Evolutionary conservation across 441 rosid species (phyloP).

Genomic region (Arabidopsis hybrid): DNA sequence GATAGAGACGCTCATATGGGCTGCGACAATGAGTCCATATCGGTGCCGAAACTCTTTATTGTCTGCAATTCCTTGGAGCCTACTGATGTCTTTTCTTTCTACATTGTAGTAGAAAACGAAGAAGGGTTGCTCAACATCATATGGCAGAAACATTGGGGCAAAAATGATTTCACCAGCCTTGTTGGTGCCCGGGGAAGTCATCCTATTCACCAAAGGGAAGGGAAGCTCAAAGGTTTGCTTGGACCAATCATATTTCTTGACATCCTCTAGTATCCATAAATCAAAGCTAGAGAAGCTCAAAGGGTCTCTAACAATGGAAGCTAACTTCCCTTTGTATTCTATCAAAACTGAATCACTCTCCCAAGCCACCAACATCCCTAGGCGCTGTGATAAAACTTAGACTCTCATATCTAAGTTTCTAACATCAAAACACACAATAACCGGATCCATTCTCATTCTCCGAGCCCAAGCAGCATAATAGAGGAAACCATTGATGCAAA

Average conservation of each 20-base stretch:
- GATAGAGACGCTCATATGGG: too few species aligned
- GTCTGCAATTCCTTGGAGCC: too few species aligned
- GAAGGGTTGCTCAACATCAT: neutral
- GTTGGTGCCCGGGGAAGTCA: neutral
- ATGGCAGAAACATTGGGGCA: neutral
- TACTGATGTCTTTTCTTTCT: too few species aligned
- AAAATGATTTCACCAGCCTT: neutral
- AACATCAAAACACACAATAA: neutral
- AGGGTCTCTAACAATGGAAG: neutral
- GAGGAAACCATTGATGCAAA: neutral
- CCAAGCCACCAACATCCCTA: neutral
- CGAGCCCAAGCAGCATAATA: neutral
- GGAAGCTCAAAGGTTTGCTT: neutral
- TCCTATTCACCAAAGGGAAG: neutral
- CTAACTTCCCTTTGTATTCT: slow-evolving; percentile 3
- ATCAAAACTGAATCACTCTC: neutral
- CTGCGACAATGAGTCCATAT: too few species aligned
- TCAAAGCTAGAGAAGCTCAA: neutral
- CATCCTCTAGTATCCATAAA: neutral
- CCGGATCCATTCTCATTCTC: neutral
- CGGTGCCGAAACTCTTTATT: too few species aligned
- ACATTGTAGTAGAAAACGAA: too few species aligned
- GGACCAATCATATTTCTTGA: neutral
- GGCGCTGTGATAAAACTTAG: neutral
- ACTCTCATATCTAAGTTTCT: neutral